Percentiles rank a stretch among this genome's conserved stretches.
These are phyloP conservation scores for Bocquillonia castaneifolia DNA, from an alignment of 441 rosid species.

Conservation along the genomic window DNA sequence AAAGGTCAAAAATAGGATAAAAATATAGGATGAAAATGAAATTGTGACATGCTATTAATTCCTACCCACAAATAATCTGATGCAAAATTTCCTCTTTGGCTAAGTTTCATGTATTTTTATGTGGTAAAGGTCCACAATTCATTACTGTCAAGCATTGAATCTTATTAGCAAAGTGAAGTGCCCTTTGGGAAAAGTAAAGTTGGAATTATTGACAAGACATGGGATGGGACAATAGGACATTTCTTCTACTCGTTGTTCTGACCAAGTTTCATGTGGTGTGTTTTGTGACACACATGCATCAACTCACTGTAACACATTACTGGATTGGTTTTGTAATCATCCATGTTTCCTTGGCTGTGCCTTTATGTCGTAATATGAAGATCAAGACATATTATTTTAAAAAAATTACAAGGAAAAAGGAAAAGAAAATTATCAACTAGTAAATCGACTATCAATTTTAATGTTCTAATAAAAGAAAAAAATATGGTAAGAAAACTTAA, in stretches of 20 bases:
- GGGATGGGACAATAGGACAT: slow-evolving; percentile 4
- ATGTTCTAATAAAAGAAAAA: no score
- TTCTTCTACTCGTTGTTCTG: neutral
- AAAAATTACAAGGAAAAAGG: neutral
- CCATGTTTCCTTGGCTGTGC: neutral
- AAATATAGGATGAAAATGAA: no score
- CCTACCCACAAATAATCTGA: neutral
- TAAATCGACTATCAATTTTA: no score
- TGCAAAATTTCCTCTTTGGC: neutral
- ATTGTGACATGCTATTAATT: neutral
- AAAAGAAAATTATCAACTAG: no score
- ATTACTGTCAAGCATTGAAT: slow-evolving; percentile 29
- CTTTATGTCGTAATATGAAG: neutral
- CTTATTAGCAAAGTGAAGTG: neutral
- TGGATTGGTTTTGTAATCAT: neutral
- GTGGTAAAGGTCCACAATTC: slow-evolving; percentile 23
- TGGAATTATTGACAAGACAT: neutral
- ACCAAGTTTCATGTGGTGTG: slow-evolving; percentile 14
- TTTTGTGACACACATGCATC: neutral
- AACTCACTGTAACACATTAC: neutral
- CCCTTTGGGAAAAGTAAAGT: neutral
- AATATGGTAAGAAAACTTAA: no score
- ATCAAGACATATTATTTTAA: neutral
- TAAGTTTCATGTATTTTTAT: neutral
- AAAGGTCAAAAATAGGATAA: neutral